These are phyloP conservation scores for Thinopyrum elongatum DNA, from an alignment of 176 grass and related monocot genomes.

Conservation along the genomic window DNA sequence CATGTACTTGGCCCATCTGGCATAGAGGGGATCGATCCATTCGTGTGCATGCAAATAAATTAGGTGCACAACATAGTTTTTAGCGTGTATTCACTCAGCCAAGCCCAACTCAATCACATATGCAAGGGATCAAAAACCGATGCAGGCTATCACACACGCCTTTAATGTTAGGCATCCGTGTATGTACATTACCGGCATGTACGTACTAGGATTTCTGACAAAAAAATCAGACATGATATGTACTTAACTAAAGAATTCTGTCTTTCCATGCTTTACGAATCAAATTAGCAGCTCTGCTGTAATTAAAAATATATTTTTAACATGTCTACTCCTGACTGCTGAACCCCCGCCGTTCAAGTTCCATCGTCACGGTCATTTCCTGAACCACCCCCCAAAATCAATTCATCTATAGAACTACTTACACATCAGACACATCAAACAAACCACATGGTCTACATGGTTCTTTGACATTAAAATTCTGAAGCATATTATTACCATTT, in stretches of 20 bases:
- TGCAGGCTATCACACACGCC: too few species aligned
- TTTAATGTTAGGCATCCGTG: too few species aligned
- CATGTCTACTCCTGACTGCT: neutral
- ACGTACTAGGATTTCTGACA: too few species aligned
- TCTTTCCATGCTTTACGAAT: neutral
- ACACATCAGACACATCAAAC: slow-evolving; percentile 16
- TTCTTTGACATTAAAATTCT: neutral
- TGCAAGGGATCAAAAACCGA: too few species aligned
- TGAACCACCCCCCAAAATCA: neutral
- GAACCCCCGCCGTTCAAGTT: slow-evolving; percentile 8
- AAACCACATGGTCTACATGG: neutral
- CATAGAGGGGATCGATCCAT: too few species aligned
- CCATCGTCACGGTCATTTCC: neutral
- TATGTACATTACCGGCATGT: too few species aligned
- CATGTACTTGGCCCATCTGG: too few species aligned
- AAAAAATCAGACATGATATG: neutral
- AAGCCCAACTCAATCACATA: too few species aligned
- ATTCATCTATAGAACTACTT: neutral
- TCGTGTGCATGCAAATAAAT: too few species aligned
- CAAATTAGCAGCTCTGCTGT: neutral
- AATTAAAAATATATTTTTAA: neutral
- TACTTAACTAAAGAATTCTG: neutral
- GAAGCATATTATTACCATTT: neutral
- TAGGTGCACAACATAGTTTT: too few species aligned
- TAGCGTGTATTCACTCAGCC: too few species aligned